These are phyloP conservation scores for Suillus spraguei DNA, from an alignment of 768 basidiomycete genomes.

Conservation along the genomic window DNA sequence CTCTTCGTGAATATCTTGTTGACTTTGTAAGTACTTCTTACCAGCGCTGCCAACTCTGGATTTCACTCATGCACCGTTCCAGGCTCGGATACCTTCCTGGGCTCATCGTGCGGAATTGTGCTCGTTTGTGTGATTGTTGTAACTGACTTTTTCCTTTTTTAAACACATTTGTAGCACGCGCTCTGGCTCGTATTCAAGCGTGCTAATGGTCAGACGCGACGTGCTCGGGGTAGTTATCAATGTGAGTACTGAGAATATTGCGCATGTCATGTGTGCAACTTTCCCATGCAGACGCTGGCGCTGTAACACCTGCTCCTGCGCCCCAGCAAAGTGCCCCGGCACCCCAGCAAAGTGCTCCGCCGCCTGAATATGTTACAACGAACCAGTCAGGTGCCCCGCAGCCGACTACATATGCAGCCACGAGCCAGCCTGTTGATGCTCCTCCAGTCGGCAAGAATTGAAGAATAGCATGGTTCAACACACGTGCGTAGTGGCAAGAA, in stretches of 20 bases:
- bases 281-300: slow-evolving; percentile 25
- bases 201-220: slow-evolving; percentile 76
- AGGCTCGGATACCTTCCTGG: slow-evolving; percentile 80
- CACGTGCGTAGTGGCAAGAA: neutral
- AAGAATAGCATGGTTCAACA: neutral
- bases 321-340: slow-evolving; percentile 1
- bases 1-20: slow-evolving; percentile 79
- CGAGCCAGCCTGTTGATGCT: neutral
- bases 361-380: neutral
- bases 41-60: neutral
- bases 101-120: slow-evolving; percentile 39
- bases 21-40: slow-evolving; percentile 59
- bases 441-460: neutral
- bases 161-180: slow-evolving; percentile 54
- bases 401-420: neutral
- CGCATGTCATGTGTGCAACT: neutral
- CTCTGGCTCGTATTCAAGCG: slow-evolving; percentile 87
- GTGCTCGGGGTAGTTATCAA: slow-evolving; percentile 65
- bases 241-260: slow-evolving; percentile 48
- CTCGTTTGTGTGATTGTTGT: neutral
- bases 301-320: slow-evolving; percentile 25
- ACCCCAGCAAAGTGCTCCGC: neutral
- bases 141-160: neutral
- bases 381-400: slow-evolving; percentile 2
- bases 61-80: neutral